These are phyloP conservation scores for cucumber (Cucumis sativus) DNA, from an alignment of 306 rosid genomes.

Conservation along the genomic window Cucumber_9930_V3 NC_026661.2:3020001-3020500, in stretches of 20 bases:
- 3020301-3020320: background rate
- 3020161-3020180: background rate
- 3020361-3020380: background rate
- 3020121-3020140: background rate
- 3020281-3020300: background rate
- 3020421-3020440: no score
- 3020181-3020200: background rate
- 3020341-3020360: background rate
- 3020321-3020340: background rate
- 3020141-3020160: background rate
- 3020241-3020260: background rate
- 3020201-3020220: background rate
- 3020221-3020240: background rate
- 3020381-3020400: no score
- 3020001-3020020: slow-evolving; percentile 74
- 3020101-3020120: background rate
- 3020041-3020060: slow-evolving; percentile 61
- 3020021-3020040: slow-evolving; percentile 77
- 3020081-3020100: background rate
- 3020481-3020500: no score
- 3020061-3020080: background rate
- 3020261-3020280: background rate
- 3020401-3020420: no score
- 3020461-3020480: no score
- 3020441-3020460: no score